Conservation (phyloP, 2,329 filamentous ascomycete species). For the Ophiostoma tasmaniense region DNA sequence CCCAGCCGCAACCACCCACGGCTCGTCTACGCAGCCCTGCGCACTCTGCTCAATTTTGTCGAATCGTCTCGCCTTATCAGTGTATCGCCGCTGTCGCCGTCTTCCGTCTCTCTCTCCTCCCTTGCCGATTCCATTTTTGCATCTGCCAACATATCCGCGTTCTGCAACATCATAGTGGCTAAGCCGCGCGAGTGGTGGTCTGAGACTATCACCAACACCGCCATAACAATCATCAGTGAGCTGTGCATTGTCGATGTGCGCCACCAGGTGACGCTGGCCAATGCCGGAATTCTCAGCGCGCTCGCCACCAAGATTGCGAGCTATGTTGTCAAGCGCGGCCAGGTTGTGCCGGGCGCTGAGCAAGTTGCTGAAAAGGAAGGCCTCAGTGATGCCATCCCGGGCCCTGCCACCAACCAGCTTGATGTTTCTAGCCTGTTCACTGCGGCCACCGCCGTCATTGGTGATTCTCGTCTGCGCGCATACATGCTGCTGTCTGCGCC, state of each 20-base stretch:
- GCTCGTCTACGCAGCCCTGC: slow-evolving; percentile 65
- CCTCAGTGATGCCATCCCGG: slow-evolving; percentile 49
- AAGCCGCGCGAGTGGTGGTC: slow-evolving; percentile 35
- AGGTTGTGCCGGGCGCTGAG: slow-evolving; percentile 59
- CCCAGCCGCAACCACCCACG: slow-evolving; percentile 54
- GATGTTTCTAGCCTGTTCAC: slow-evolving; percentile 64
- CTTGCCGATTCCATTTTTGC: slow-evolving; percentile 60
- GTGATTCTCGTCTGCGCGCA: slow-evolving; percentile 69
- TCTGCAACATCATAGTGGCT: slow-evolving; percentile 58
- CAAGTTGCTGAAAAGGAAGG: slow-evolving; percentile 45
- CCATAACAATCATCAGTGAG: slow-evolving; percentile 44
- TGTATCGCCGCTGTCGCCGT: slow-evolving; percentile 36
- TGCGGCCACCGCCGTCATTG: slow-evolving; percentile 67
- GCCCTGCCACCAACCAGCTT: slow-evolving; percentile 48
- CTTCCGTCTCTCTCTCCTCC: slow-evolving; percentile 34
- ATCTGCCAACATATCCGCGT: slow-evolving; percentile 48
- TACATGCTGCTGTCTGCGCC: slow-evolving; percentile 62
- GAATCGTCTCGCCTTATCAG: slow-evolving; percentile 37
- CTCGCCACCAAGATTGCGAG: slow-evolving; percentile 65
- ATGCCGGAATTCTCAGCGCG: slow-evolving; percentile 66
- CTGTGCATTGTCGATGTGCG: slow-evolving; percentile 56
- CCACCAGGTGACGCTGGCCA: slow-evolving; percentile 64
- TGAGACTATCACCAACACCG: slow-evolving; percentile 46
- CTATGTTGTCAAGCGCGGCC: slow-evolving; percentile 59
- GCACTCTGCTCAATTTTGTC: slow-evolving; percentile 62